These are phyloP conservation scores for Metarhizium sp. DNA, from an alignment of 2,329 filamentous ascomycete species.

Conservation along the genomic window DNA sequence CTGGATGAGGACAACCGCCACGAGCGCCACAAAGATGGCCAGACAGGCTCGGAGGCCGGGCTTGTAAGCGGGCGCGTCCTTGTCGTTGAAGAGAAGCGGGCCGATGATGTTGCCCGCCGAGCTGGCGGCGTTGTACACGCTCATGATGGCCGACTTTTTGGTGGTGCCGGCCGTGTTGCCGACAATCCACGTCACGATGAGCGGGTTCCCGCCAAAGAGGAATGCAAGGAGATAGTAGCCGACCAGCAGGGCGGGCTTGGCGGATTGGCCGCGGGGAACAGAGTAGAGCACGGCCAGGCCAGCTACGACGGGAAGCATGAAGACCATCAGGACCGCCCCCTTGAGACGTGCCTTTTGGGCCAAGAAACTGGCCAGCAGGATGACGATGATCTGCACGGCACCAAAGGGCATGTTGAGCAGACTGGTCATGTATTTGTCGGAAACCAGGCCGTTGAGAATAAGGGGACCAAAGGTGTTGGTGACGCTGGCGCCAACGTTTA, in stretches of 20 bases:
- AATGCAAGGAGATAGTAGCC: conserved; percentile 60
- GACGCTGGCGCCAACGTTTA: conserved; percentile 56
- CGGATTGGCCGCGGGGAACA: conserved; percentile 31
- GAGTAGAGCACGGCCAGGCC: conserved; percentile 49
- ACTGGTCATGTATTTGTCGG: conserved; percentile 46
- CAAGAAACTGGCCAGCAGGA: conserved; percentile 48
- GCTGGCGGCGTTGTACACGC: conserved; percentile 52
- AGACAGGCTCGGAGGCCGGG: conserved; percentile 47
- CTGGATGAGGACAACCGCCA: conserved; percentile 43
- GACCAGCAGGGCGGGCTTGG: conserved; percentile 34
- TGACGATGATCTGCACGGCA: conserved; percentile 48
- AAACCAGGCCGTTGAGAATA: conserved; percentile 51
- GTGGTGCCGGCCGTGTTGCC: conserved; percentile 60
- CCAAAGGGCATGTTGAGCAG: conserved; percentile 62
- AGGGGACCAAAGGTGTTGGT: conserved; percentile 57
- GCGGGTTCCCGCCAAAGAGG: conserved; percentile 54
- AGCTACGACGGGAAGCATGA: conserved; percentile 51
- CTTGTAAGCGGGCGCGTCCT: conserved; percentile 48
- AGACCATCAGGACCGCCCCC: conserved; percentile 39
- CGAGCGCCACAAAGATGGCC: conserved; percentile 43
- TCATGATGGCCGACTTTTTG: conserved; percentile 57
- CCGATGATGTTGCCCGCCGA: conserved; percentile 59
- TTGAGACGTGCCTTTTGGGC: conserved; percentile 50
- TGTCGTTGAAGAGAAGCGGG: conserved; percentile 49
- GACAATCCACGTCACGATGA: conserved; percentile 60